Evolutionary conservation across 2,329 filamentous ascomycete species (phyloP).

Genomic region (Plectosphaerella sp.): DNA sequence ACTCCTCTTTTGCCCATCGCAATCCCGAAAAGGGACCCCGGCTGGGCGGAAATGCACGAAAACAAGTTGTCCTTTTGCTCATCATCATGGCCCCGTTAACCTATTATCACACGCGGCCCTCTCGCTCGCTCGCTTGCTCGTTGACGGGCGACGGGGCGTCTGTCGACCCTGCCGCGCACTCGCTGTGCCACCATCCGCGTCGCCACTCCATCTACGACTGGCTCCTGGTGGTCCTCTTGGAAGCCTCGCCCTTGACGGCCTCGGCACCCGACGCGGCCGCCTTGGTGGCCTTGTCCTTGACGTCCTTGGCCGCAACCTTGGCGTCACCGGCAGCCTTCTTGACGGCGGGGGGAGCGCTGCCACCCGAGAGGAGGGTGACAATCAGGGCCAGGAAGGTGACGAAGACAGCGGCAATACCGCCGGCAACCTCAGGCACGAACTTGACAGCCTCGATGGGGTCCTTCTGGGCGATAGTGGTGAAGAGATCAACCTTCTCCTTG

Average conservation of each 20-base stretch:
- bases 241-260: constrained; percentile 69
- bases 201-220: constrained; percentile 36
- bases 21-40: background rate
- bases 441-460: constrained; percentile 81
- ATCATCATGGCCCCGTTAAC: background rate
- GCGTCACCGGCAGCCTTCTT: constrained; percentile 65
- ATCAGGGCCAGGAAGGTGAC: constrained; percentile 69
- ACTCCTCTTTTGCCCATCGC: background rate
- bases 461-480: constrained; percentile 75
- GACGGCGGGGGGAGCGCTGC: constrained; percentile 61
- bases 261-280: constrained; percentile 60
- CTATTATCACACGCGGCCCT: background rate
- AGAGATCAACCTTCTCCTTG: constrained; percentile 90
- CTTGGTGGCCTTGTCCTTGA: constrained; percentile 67
- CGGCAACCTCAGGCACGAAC: constrained; percentile 88
- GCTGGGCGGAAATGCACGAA: background rate
- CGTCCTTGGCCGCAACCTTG: constrained; percentile 70
- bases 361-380: constrained; percentile 60
- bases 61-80: constrained; percentile 1
- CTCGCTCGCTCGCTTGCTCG: background rate
- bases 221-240: constrained; percentile 56
- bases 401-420: constrained; percentile 66
- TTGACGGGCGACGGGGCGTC: background rate
- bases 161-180: background rate
- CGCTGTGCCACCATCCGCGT: constrained; percentile 1